Percentiles rank a stretch among this genome's conserved stretches.
Conservation (phyloP, 2,329 filamentous ascomycete genomes). For the Huntiella moniliformis region DNA sequence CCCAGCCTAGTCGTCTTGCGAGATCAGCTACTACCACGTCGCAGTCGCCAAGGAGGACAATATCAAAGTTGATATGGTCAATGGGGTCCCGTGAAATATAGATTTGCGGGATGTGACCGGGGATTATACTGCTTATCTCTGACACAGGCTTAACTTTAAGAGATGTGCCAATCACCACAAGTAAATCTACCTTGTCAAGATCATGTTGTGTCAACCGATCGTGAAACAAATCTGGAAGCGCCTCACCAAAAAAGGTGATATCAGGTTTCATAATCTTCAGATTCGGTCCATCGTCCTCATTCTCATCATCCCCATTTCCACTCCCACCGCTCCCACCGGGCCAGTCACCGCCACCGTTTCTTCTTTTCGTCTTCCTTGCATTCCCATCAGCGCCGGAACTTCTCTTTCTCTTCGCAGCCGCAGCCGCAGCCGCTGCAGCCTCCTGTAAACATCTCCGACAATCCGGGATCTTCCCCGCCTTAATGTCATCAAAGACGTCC, state of each 20-base stretch:
- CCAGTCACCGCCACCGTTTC: conserved; percentile 13
- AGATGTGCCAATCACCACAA: conserved; percentile 89
- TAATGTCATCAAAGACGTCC: conserved; percentile 61
- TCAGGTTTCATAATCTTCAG: conserved; percentile 87
- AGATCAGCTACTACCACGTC: conserved; percentile 80
- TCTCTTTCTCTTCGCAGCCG: conserved; percentile 22
- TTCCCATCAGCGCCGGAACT: conserved; percentile 17
- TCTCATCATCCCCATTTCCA: conserved; percentile 17
- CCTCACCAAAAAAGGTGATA: conserved; percentile 94
- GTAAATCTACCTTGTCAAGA: conserved; percentile 61
- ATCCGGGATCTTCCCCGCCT: conserved; percentile 53
- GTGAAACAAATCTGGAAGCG: conserved; percentile 68
- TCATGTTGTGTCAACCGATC: conserved; percentile 66
- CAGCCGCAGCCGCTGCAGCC: conserved; percentile 13
- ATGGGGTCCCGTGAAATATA: conserved; percentile 78
- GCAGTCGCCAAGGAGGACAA: conserved; percentile 89
- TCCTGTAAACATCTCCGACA: conserved; percentile 49
- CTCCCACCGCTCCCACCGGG: conserved; percentile 14
- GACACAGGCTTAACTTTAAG: conserved; percentile 91
- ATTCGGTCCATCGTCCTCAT: conserved; percentile 24
- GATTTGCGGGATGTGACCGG: conserved; percentile 67
- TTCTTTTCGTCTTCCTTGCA: conserved; percentile 15
- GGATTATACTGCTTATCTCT: conserved; percentile 69
- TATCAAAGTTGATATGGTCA: conserved; percentile 82
- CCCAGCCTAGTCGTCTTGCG: conserved; percentile 65